Conservation (phyloP, 2,329 filamentous ascomycete genomes). For the Botrytis byssoidea region DNA sequence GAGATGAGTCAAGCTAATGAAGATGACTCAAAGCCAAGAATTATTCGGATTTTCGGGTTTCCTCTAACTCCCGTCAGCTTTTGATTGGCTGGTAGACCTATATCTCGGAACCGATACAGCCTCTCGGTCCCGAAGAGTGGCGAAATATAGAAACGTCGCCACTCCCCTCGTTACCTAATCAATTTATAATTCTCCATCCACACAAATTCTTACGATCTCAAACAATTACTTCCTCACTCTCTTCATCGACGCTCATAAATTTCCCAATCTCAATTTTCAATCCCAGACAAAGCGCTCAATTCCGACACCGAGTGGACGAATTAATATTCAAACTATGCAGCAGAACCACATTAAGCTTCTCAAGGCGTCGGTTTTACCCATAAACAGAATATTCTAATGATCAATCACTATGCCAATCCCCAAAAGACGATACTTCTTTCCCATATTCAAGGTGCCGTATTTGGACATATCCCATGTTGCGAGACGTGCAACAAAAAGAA, state of each 20-base stretch:
- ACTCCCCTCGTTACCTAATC: not conserved
- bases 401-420: not conserved
- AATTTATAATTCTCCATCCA: not conserved
- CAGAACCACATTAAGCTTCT: not conserved
- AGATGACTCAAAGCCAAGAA: constrained; percentile 11
- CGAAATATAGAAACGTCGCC: not conserved
- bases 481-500: constrained; percentile 20
- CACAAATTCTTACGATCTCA: not conserved
- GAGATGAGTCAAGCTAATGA: not conserved
- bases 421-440: not conserved
- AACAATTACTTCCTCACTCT: not conserved
- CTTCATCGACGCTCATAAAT: constrained; percentile 6
- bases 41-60: not conserved
- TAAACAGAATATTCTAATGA: not conserved
- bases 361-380: not conserved
- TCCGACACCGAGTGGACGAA: not conserved
- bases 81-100: not conserved
- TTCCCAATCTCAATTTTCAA: not conserved
- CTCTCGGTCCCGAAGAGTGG: not conserved
- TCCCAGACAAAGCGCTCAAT: not conserved
- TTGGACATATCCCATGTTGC: constrained; percentile 17
- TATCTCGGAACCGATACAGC: not conserved
- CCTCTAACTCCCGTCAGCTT: not conserved
- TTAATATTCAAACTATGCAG: not conserved
- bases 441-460: not conserved